Evolutionary conservation across 1,284 basidiomycete species (phyloP).

Genomic region (Boletus subluridellus): DNA sequence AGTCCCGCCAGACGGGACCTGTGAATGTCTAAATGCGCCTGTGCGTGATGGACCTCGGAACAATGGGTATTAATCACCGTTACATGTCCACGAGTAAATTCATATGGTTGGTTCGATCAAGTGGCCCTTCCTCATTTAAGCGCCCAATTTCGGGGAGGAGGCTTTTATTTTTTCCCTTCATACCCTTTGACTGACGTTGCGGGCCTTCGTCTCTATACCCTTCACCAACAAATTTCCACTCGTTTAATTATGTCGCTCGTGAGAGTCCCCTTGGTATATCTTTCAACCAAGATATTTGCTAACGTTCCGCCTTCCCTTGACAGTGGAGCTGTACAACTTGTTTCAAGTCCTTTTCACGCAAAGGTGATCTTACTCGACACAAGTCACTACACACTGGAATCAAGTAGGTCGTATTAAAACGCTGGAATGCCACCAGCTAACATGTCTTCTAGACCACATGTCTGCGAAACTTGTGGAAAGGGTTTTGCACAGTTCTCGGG

Average conservation of each 20-base stretch:
- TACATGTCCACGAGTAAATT: conserved; percentile 6
- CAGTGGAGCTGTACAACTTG: conserved; percentile 41
- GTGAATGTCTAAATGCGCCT: conserved; percentile 4
- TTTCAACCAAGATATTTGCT: not conserved
- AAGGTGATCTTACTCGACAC: conserved; percentile 55
- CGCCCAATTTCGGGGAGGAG: not conserved
- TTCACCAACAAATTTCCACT: not conserved
- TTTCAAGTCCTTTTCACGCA: conserved; percentile 45
- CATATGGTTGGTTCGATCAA: conserved; percentile 8
- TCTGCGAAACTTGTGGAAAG: conserved; percentile 47
- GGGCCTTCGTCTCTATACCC: conserved; percentile 40
- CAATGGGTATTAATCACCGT: conserved; percentile 20
- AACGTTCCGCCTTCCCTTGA: conserved; percentile 1
- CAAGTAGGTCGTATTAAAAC: conserved; percentile 37
- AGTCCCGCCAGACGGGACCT: conserved; percentile 8
- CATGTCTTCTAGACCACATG: conserved; percentile 39
- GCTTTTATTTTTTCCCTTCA: conserved; percentile 8
- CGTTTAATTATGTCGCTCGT: conserved; percentile 28
- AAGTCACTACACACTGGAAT: conserved; percentile 42
- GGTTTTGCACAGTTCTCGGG: conserved; percentile 53
- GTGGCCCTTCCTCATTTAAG: conserved; percentile 24
- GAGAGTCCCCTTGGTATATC: not conserved
- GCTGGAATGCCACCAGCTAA: not conserved
- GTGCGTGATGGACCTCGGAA: conserved; percentile 7
- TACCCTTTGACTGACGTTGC: conserved; percentile 34